Conservation (phyloP, 345 rosid species). For the Citrus australasica region DNA sequence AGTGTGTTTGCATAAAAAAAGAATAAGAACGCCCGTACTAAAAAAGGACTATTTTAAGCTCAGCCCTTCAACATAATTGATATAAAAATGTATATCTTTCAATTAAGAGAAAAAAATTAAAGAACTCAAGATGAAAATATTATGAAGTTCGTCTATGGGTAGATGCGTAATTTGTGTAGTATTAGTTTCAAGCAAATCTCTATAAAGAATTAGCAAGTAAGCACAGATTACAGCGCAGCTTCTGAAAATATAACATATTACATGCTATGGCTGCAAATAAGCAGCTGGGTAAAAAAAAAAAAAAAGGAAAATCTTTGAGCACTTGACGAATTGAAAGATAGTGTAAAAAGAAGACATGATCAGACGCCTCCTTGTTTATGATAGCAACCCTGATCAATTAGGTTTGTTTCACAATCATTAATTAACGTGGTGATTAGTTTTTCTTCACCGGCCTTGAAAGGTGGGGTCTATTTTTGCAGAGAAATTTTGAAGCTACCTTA, state of each 20-base stretch:
- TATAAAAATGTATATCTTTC: neutral
- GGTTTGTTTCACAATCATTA: neutral
- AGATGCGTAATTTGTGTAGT: neutral
- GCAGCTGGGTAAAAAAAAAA: neutral
- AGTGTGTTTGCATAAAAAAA: too few relatives aligned
- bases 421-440: slow-evolving; percentile 4
- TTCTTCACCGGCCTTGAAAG: slow-evolving; percentile 6
- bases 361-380: neutral
- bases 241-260: neutral
- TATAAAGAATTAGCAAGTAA: too few relatives aligned
- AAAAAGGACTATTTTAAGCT: too few relatives aligned
- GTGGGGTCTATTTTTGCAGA: slow-evolving; percentile 4
- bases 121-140: too few relatives aligned
- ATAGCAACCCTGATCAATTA: neutral
- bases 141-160: too few relatives aligned
- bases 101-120: too few relatives aligned
- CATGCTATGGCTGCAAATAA: neutral
- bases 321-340: slow-evolving; percentile 17
- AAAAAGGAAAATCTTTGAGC: slow-evolving; percentile 4
- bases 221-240: too few relatives aligned
- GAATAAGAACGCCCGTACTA: fast-evolving
- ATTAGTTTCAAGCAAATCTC: neutral
- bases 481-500: neutral
- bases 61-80: too few relatives aligned
- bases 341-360: neutral